phyloP scores from a whole-genome alignment of 73 alveolate genomes.

The Symbiodinium pilosum region DNA sequence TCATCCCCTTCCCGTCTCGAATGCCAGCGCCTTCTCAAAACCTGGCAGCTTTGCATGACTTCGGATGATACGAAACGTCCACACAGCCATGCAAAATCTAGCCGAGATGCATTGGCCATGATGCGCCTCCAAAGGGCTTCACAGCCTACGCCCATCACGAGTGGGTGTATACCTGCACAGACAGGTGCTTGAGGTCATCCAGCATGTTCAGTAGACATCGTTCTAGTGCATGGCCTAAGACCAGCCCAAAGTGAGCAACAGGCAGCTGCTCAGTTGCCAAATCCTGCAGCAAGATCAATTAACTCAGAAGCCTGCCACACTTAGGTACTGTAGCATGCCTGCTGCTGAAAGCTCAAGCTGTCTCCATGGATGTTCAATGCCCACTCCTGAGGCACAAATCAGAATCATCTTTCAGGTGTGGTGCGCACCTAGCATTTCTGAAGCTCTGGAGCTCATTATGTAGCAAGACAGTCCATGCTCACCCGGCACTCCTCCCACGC shows the following conservation, averaged over 20 bases:
- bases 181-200: neutral
- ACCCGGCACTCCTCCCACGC: conserved; percentile 31
- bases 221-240: conserved; percentile 14
- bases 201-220: neutral
- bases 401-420: no score
- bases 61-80: no score
- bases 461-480: no score
- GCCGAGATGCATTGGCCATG: conserved; percentile 7
- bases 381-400: conserved; percentile 13
- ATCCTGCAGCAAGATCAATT: conserved; percentile 25
- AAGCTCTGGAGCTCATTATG: no score
- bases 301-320: no score
- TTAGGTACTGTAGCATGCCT: neutral
- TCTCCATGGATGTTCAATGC: neutral
- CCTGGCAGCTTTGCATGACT: no score
- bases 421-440: no score
- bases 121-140: conserved; percentile 30
- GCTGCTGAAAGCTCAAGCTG: conserved; percentile 12
- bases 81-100: no score
- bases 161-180: conserved; percentile 40
- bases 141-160: conserved; percentile 41
- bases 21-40: no score
- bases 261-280: conserved; percentile 25
- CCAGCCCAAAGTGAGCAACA: conserved; percentile 30
- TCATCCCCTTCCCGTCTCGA: no score